phyloP scores from a whole-genome alignment of 331 rosid species.

The Erythrophleum ivorense region DNA sequence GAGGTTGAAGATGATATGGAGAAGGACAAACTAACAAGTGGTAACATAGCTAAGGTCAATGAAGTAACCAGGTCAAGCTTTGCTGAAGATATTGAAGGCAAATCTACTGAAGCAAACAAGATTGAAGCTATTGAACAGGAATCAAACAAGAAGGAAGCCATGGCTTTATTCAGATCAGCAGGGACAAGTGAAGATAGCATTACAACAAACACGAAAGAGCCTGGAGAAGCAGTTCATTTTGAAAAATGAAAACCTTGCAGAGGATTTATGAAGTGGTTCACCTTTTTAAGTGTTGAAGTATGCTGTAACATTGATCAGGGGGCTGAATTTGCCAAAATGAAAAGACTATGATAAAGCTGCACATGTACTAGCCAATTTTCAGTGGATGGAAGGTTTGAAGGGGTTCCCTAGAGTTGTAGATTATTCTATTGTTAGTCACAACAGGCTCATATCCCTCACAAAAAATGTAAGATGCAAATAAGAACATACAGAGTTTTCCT shows the following conservation, averaged over 20 bases:
- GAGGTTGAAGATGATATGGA: neutral
- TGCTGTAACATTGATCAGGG: neutral
- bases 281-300: neutral
- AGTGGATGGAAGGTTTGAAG: conserved; percentile 7
- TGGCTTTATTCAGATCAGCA: neutral
- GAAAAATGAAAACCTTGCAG: neutral
- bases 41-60: neutral
- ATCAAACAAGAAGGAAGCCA: neutral
- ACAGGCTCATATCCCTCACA: neutral
- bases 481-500: neutral
- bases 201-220: neutral
- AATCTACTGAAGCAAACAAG: neutral
- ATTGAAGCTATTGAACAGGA: neutral
- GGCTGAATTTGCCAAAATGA: conserved; percentile 9
- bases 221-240: neutral
- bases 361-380: neutral
- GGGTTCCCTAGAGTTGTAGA: neutral
- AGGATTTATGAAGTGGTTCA: conserved; percentile 25
- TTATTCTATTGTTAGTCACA: conserved; percentile 5
- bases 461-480: conserved; percentile 8
- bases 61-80: neutral
- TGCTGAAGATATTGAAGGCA: neutral
- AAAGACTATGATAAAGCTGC: conserved; percentile 3
- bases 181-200: neutral
- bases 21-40: neutral